Percentiles rank a stretch among this genome's conserved stretches.
These are phyloP conservation scores for Talaromyces sp. DNA, from an alignment of 2,329 filamentous ascomycete species.

Conservation along the genomic window DNA sequence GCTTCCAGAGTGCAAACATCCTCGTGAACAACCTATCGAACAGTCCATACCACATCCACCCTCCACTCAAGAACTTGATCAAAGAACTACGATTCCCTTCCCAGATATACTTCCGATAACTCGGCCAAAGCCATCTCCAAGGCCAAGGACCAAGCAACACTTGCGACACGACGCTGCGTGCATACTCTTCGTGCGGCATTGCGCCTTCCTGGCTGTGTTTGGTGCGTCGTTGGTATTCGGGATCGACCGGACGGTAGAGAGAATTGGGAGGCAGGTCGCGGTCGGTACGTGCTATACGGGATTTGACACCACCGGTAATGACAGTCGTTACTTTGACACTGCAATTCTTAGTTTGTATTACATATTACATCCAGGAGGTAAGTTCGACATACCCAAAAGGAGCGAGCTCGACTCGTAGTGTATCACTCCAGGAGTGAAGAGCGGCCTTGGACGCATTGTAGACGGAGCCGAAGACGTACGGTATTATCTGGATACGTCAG, in stretches of 20 bases:
- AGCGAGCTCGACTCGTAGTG: constrained; percentile 55
- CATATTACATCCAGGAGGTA: background rate
- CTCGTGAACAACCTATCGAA: constrained; percentile 45
- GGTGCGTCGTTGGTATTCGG: constrained; percentile 51
- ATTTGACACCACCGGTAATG: constrained; percentile 60
- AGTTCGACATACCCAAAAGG: constrained; percentile 41
- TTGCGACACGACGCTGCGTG: constrained; percentile 53
- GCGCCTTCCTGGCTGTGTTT: constrained; percentile 53
- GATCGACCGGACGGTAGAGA: constrained; percentile 52
- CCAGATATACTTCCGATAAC: constrained; percentile 41
- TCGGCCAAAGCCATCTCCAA: constrained; percentile 52
- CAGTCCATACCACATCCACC: constrained; percentile 43
- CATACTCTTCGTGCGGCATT: constrained; percentile 54
- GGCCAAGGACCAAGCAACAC: constrained; percentile 47
- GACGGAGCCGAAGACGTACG: constrained; percentile 45
- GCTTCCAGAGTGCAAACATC: constrained; percentile 52
- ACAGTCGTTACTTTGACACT: constrained; percentile 53
- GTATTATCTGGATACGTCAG: constrained; percentile 25
- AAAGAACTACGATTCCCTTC: constrained; percentile 51
- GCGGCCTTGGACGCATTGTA: constrained; percentile 62
- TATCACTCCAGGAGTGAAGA: constrained; percentile 57
- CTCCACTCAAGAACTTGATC: constrained; percentile 41
- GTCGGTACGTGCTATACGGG: constrained; percentile 54
- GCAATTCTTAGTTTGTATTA: background rate
- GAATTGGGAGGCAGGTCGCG: constrained; percentile 48